Evolutionary conservation across 2,329 filamentous ascomycete genomes (phyloP), one percentile per base, ranked within the genome.

Genomic region (Alternaria tenuissima): DNA sequence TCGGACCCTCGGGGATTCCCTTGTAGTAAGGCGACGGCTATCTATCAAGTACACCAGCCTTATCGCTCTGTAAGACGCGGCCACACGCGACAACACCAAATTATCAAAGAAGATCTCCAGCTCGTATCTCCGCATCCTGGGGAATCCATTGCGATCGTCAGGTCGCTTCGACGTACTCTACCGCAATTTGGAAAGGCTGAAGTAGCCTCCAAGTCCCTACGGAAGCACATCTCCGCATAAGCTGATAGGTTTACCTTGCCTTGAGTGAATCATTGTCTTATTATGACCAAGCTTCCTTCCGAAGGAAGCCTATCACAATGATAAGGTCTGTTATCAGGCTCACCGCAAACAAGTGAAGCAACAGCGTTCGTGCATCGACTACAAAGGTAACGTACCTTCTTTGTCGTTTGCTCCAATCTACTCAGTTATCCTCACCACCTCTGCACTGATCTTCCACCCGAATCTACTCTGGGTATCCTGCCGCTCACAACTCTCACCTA

Each of bases 231-330:
- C 49, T 59, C 57, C 52, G 52, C 28, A 51, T 30, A 34, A 32
- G 32, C 43, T 55, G 57, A 66, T 66, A 63, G 54, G 57, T 56
- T 42, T 55, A 38, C 32, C 46, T 30, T 38, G 34, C 39, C 42
- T 39, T 51, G 53, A 57, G 44, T 30, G 14, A 59, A 53, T 22
- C 16, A 28, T 51, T 41, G 43, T 53, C 59, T 44, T 43, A 52
- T 61, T 43, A 52, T 61, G 47, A 57, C 57, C 47, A 55, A 49
- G 8, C 42, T 55, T 59, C 55, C 38, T 59, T 48, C 67, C 69
- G 68, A 71, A 34, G 64, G 57, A 72, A 69, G 65, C 72, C 65
- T 73, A 75, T 75, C 72, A 61, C 32, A n/a, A 52, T 59, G 67
- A 73, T 69, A 72, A 72, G 67, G 26, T 26, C 44, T 54, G 63